Conservation (phyloP, 1,139 yeast species). For the Candida freyschussii region DNA sequence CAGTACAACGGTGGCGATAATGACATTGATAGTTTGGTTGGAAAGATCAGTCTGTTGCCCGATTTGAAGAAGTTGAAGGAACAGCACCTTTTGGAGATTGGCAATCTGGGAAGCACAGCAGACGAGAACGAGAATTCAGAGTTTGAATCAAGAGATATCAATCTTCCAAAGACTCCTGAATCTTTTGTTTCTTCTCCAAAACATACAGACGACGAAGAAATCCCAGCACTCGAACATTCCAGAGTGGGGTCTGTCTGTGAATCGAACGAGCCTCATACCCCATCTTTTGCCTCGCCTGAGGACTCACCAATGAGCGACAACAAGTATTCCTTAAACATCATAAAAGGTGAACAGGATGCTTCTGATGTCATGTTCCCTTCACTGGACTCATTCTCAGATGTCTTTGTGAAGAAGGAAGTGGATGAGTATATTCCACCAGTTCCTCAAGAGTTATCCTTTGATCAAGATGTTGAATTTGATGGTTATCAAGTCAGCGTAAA, state of each 20-base stretch:
- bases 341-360: slow-evolving; percentile 10
- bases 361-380: slow-evolving; percentile 2
- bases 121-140: slow-evolving; percentile 6
- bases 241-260: slow-evolving; percentile 13
- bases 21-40: slow-evolving; percentile 18
- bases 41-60: slow-evolving; percentile 15
- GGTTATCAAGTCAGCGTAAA: slow-evolving; percentile 18
- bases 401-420: slow-evolving; percentile 16
- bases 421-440: slow-evolving; percentile 10
- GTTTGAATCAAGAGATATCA: slow-evolving; percentile 1
- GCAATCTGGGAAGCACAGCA: slow-evolving; percentile 14
- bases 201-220: slow-evolving; percentile 8
- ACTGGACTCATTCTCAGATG: slow-evolving; percentile 2
- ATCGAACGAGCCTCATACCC: slow-evolving; percentile 7
- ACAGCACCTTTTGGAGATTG: slow-evolving; percentile 18
- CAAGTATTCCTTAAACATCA: slow-evolving; percentile 23
- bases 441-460: slow-evolving; percentile 6
- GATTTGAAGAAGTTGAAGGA: slow-evolving; percentile 20
- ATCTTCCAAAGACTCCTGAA: slow-evolving; percentile 26
- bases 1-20: slow-evolving; percentile 18
- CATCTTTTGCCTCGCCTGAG: slow-evolving; percentile 13
- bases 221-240: slow-evolving; percentile 16
- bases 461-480: slow-evolving; percentile 13
- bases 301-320: slow-evolving; percentile 12
- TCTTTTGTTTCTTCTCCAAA: slow-evolving; percentile 21